A percentile compares a stretch with the other conserved stretches of the same genome.
Conservation (phyloP, 352 stramenopile genomes). For the Thraustochytrium sp. region DNA sequence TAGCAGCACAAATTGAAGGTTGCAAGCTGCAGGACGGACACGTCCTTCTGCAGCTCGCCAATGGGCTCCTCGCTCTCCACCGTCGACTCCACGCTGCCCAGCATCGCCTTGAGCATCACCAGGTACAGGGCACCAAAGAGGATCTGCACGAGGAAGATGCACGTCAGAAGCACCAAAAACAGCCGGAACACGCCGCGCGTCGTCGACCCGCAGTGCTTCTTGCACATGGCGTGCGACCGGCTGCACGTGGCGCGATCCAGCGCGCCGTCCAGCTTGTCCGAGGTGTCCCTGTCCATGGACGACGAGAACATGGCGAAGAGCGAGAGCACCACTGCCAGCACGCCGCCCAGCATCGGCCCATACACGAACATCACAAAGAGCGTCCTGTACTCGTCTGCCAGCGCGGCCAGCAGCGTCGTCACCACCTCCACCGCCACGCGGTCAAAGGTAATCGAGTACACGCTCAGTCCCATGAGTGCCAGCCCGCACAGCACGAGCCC, state of each 20-base stretch:
- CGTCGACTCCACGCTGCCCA: background rate
- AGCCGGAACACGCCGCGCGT: background rate
- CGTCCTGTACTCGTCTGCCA: background rate
- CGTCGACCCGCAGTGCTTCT: slow-evolving; percentile 7
- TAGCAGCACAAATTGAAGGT: slow-evolving; percentile 30
- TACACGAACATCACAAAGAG: background rate
- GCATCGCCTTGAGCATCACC: background rate
- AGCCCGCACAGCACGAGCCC: background rate
- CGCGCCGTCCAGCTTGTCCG: background rate
- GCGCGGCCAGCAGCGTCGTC: background rate
- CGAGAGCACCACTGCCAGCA: background rate
- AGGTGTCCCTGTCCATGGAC: background rate
- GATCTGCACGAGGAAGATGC: slow-evolving; percentile 14
- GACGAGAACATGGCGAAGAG: background rate
- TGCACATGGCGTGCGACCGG: background rate
- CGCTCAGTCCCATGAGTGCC: background rate
- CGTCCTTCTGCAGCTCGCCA: background rate
- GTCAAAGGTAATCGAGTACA: background rate
- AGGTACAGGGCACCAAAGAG: background rate
- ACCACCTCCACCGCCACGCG: background rate
- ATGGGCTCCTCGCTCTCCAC: background rate
- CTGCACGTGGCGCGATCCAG: background rate
- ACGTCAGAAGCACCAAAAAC: background rate
- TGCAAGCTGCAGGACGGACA: slow-evolving; percentile 1
- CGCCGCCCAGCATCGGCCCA: background rate